phyloP scores from a whole-genome alignment of 2,329 filamentous ascomycete genomes.

The Hypocrella siamensis region DNA sequence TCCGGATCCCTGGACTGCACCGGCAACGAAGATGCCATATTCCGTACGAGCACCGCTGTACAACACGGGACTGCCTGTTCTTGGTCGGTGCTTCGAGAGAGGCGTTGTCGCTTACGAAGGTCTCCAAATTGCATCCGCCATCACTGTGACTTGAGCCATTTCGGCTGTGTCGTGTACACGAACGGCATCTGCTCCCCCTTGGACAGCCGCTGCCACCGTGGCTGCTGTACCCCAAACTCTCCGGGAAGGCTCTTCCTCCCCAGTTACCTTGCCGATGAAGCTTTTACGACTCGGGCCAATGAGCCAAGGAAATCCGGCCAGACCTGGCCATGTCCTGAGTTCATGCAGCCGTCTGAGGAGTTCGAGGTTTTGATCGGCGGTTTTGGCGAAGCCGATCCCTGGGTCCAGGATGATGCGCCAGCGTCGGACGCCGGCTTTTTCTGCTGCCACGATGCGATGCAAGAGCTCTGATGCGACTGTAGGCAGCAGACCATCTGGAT shows the following conservation, averaged over 20 bases:
- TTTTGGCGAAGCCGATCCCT: constrained; percentile 88
- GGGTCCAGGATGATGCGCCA: constrained; percentile 96
- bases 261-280: constrained; percentile 75
- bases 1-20: constrained; percentile 1
- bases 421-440: constrained; percentile 66
- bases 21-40: not conserved
- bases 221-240: constrained; percentile 77
- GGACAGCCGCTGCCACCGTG: constrained; percentile 70
- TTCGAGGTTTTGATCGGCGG: constrained; percentile 62
- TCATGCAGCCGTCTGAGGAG: constrained; percentile 53
- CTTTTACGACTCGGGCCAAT: constrained; percentile 78
- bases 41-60: too few relatives aligned
- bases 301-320: constrained; percentile 69
- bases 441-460: constrained; percentile 54
- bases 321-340: constrained; percentile 46
- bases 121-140: constrained; percentile 89
- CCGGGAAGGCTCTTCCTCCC: constrained; percentile 52
- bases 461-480: constrained; percentile 54
- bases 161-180: constrained; percentile 80
- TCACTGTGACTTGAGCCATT: constrained; percentile 71
- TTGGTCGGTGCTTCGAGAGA: too few relatives aligned
- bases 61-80: too few relatives aligned
- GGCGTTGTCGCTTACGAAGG: constrained; percentile 1
- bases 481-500: constrained; percentile 51
- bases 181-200: constrained; percentile 80